Conservation (phyloP, 2,329 filamentous ascomycete genomes). For the Monilinia fructicola region DNA sequence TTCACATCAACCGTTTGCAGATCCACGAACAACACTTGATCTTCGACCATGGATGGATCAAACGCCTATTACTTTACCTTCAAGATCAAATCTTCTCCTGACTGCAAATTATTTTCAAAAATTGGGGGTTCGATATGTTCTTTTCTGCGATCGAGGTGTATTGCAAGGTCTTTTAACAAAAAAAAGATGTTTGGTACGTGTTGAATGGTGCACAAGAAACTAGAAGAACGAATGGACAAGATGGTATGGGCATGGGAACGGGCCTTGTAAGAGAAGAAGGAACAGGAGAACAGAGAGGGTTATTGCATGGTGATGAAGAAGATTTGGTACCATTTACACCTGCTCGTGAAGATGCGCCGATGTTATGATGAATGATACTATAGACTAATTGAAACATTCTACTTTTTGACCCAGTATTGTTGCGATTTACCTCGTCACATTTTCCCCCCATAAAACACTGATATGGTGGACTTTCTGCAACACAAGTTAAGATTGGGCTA, state of each 20-base stretch:
- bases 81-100: slow-evolving; percentile 74
- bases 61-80: slow-evolving; percentile 87
- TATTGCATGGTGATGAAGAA: slow-evolving; percentile 44
- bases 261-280: slow-evolving; percentile 45
- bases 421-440: not conserved
- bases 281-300: slow-evolving; percentile 46
- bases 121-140: slow-evolving; percentile 83
- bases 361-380: slow-evolving; percentile 31
- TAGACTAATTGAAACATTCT: slow-evolving; percentile 3
- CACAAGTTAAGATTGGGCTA: not conserved
- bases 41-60: slow-evolving; percentile 98
- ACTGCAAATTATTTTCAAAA: slow-evolving; percentile 93
- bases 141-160: slow-evolving; percentile 80
- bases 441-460: not conserved
- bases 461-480: not conserved
- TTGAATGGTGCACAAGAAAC: slow-evolving; percentile 74
- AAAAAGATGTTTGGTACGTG: slow-evolving; percentile 94
- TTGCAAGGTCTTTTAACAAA: slow-evolving; percentile 88
- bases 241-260: slow-evolving; percentile 41
- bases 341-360: slow-evolving; percentile 28
- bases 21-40: slow-evolving; percentile 77
- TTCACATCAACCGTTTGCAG: slow-evolving; percentile 75
- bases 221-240: slow-evolving; percentile 42
- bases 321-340: slow-evolving; percentile 31
- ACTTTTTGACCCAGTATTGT: not conserved